Evolutionary conservation across 2,329 filamentous ascomycete species (phyloP), one percentile per base, ranked within the genome.

Genomic region (Ceratocystis smalleyi): DNA sequence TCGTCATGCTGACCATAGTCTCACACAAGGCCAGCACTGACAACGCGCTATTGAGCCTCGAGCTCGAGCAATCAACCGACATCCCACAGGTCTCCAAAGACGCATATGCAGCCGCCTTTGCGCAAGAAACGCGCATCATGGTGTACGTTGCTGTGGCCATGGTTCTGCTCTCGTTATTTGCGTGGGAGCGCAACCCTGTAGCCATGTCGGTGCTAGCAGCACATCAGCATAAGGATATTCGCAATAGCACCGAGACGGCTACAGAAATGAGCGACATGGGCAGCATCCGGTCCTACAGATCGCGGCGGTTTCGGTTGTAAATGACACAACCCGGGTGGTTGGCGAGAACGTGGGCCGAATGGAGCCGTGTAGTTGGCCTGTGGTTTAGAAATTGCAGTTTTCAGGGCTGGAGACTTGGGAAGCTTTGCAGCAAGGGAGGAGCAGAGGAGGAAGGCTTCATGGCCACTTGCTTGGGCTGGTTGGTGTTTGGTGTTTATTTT

Each of bases 1-100:
- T 85, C 54, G 79, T 82, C 0, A 71, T 79, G 27, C 83, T 82
- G 68, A 83, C 80, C n/a, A 77, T 83, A 15, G 75, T 85, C 10
- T 80, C 83, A 71, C 82, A 82, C 69, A 68, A 71, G 40, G 74
- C 75, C 63, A 74, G 77, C 51, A 73, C 76, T 55, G 67, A 68
- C 32, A 70, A 74, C 43, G 71, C 81, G 10, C 69, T 71, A 12
- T 71, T 35, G 69, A 80, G 64, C 73, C 73, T 10, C 63, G 70
- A 2, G 66, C 66, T 76, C 75, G 27, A 78, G 75, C 30, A 78
- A 77, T 0, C 72, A 76, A 0, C 73, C 75, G 24, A 71, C 73
- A 24, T 69, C 75, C 8, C 69, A 71, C 30, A 71, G 17, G 1
- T 66, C 72, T 7, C 72, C 79, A 27, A 74, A 73, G 69, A 71